phyloP scores from a whole-genome alignment of 2,329 filamentous ascomycete genomes.

The Aspergillus neotritici region DNA sequence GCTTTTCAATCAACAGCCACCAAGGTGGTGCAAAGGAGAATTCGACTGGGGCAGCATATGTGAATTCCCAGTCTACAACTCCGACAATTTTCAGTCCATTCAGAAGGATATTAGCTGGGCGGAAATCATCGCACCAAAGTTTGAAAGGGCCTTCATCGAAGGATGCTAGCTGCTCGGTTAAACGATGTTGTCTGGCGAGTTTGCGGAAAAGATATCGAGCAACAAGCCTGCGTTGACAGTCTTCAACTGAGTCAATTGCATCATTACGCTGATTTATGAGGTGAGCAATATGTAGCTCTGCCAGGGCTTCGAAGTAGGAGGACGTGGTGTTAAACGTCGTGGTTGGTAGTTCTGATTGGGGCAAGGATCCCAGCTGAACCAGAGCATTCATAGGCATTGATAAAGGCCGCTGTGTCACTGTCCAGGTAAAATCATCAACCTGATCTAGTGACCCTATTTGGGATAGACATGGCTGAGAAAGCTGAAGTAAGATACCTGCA shows the following conservation, averaged over 20 bases:
- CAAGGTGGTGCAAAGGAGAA: conserved; percentile 16
- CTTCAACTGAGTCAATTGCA: conserved; percentile 24
- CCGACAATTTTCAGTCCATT: conserved; percentile 11
- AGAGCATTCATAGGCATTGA: conserved; percentile 41
- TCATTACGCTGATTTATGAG: conserved; percentile 37
- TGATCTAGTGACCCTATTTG: conserved; percentile 9
- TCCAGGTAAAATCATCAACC: conserved; percentile 11
- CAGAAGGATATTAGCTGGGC: conserved; percentile 14
- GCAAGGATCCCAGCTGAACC: conserved; percentile 16
- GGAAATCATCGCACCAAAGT: conserved; percentile 20
- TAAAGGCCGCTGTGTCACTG: conserved; percentile 32
- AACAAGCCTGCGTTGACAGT: conserved; percentile 18
- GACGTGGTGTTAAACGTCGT: conserved; percentile 26
- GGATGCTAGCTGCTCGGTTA: conserved; percentile 9
- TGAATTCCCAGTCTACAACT: conserved; percentile 20
- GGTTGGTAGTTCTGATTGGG: conserved; percentile 12
- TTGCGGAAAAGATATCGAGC: conserved; percentile 17
- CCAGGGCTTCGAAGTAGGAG: conserved; percentile 36
- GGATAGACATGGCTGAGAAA: conserved; percentile 3
- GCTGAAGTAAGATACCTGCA: conserved; percentile 8
- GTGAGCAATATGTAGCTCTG: conserved; percentile 41
- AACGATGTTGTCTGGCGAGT: conserved; percentile 12
- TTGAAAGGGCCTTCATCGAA: conserved; percentile 22
- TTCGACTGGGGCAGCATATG: conserved; percentile 16
- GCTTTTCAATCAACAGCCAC: conserved; percentile 17